Evolutionary conservation across 768 basidiomycete genomes (phyloP).

Genomic region (Boletus bicolor): DNA sequence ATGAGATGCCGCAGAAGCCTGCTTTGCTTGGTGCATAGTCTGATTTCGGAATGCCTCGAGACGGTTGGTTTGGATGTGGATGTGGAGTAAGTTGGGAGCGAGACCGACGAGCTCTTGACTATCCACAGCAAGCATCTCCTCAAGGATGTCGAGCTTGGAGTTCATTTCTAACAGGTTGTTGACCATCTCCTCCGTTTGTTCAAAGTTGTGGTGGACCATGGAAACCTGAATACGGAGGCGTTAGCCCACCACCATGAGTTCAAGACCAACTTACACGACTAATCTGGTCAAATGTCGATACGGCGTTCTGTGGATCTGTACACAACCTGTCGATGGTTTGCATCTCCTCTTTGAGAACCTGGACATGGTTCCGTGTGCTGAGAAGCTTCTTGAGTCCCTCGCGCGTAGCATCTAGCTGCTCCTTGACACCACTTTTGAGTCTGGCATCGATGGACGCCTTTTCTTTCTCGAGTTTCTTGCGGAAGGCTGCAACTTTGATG

Average conservation of each 20-base stretch:
- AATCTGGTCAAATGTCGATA: slow-evolving; percentile 93
- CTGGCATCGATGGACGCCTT: slow-evolving; percentile 91
- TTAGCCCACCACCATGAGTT: neutral
- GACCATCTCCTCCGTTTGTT: slow-evolving; percentile 94
- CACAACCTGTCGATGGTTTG: slow-evolving; percentile 71
- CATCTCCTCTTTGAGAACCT: slow-evolving; percentile 85
- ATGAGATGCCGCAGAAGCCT: slow-evolving; percentile 63
- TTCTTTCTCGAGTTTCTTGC: slow-evolving; percentile 95
- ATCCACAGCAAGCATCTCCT: slow-evolving; percentile 74
- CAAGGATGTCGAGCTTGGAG: slow-evolving; percentile 72
- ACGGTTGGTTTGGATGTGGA: slow-evolving; percentile 89
- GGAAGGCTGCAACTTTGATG: slow-evolving; percentile 78
- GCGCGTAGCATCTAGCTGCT: slow-evolving; percentile 87
- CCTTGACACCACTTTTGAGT: slow-evolving; percentile 87
- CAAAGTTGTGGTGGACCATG: slow-evolving; percentile 91
- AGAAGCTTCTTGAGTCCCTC: slow-evolving; percentile 83
- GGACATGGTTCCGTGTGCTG: slow-evolving; percentile 72
- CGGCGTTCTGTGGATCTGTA: slow-evolving; percentile 69
- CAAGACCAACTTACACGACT: slow-evolving; percentile 62
- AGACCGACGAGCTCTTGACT: slow-evolving; percentile 78
- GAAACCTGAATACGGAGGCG: slow-evolving; percentile 71
- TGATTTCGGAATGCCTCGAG: slow-evolving; percentile 93
- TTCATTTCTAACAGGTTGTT: slow-evolving; percentile 93
- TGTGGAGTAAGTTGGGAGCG: slow-evolving; percentile 81
- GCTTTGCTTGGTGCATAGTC: slow-evolving; percentile 91